Evolutionary conservation across 805 yeast genomes (phyloP), one percentile per base, ranked within the genome.

Genomic region (Saccharomycopsis sp.): DNA sequence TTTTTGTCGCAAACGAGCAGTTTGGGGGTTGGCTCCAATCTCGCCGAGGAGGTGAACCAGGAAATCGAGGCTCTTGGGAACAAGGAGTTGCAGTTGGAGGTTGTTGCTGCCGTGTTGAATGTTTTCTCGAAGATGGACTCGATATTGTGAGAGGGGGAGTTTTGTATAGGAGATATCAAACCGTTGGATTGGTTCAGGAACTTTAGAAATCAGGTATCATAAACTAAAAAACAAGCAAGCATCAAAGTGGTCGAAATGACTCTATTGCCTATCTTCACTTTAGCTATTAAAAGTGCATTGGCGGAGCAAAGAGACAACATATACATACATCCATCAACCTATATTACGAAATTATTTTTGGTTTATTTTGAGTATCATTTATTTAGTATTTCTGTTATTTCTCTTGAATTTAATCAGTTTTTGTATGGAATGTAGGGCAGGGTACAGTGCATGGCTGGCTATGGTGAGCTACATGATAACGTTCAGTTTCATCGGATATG

Each of bases 121-220:
- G 96, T 92, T 5, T 92, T 91, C 70, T 82, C 97, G 15, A 85
- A 91, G 72, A 87, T 94, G 88, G 99, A 94, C 73, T 83, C 95
- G 58, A 81, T 91, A 60, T 78, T 91, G 70, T 90, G 75, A 71
- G n/a, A n/a, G n/a, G n/a, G n/a, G n/a, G n/a, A n/a, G n/a, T n/a
- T n/a, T n/a, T n/a, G n/a, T n/a, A n/a, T n/a, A n/a, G n/a, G n/a
- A n/a, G n/a, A n/a, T n/a, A n/a, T n/a, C n/a, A n/a, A n/a, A n/a
- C n/a, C n/a, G n/a, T n/a, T n/a, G n/a, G n/a, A n/a, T n/a, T n/a
- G n/a, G n/a, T n/a, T n/a, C n/a, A n/a, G n/a, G n/a, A n/a, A n/a
- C n/a, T n/a, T n/a, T n/a, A n/a, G n/a, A n/a, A n/a, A n/a, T n/a
- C n/a, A n/a, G n/a, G n/a, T n/a, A n/a, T n/a, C n/a, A n/a, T n/a